These are phyloP conservation scores for Calonectria pseudoreteaudii DNA, from an alignment of 2,329 filamentous ascomycete species.

Conservation along the genomic window DNA sequence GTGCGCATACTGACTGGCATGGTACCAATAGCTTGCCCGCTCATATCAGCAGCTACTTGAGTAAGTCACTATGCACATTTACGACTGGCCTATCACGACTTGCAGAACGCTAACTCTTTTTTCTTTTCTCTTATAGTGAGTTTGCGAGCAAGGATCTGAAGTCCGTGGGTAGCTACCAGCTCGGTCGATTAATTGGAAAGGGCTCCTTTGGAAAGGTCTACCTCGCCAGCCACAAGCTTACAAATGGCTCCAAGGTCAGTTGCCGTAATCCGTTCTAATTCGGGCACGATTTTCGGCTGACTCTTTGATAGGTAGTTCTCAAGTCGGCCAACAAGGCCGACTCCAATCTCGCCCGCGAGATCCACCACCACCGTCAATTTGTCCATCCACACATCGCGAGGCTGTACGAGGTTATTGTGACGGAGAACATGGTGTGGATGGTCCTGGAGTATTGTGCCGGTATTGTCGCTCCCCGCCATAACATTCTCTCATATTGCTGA, in stretches of 20 bases:
- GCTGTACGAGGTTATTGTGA: slow-evolving; percentile 98
- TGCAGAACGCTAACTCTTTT: neutral
- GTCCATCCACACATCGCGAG: slow-evolving; percentile 96
- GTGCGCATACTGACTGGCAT: slow-evolving; percentile 13
- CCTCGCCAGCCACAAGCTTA: slow-evolving; percentile 94
- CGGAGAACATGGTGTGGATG: slow-evolving; percentile 93
- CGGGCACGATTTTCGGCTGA: slow-evolving; percentile 9
- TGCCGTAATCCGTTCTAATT: neutral
- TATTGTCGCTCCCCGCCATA: slow-evolving; percentile 50
- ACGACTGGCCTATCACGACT: neutral
- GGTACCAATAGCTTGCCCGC: slow-evolving; percentile 79
- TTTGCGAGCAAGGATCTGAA: slow-evolving; percentile 93
- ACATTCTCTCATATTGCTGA: slow-evolving; percentile 38
- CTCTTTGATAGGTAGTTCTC: slow-evolving; percentile 81
- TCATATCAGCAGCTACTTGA: slow-evolving; percentile 97
- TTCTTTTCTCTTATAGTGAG: slow-evolving; percentile 70
- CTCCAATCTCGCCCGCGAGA: slow-evolving; percentile 94
- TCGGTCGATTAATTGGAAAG: slow-evolving; percentile 94
- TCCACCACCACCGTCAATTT: slow-evolving; percentile 98
- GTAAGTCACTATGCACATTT: slow-evolving; percentile 66
- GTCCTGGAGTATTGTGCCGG: slow-evolving; percentile 96
- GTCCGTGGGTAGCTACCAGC: slow-evolving; percentile 92
- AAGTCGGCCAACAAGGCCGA: slow-evolving; percentile 98
- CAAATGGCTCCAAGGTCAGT: slow-evolving; percentile 93
- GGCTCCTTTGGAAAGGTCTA: slow-evolving; percentile 99